These are phyloP conservation scores for Yarrowia sp. DNA, from an alignment of 805 yeast species.

Conservation along the genomic window DNA sequence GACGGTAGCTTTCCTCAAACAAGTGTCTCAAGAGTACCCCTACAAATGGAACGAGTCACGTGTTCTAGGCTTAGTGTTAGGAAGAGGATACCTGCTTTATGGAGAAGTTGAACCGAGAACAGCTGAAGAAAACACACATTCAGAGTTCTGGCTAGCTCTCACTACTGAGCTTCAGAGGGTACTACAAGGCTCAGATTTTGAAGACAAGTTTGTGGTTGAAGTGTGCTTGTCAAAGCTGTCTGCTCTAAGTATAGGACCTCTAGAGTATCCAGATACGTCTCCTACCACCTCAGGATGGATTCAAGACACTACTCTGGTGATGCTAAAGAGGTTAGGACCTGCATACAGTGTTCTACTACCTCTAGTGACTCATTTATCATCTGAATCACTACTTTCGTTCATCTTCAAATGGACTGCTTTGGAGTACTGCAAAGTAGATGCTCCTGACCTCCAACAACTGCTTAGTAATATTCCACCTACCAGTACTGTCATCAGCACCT, in stretches of 20 bases:
- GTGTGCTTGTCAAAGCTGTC: not conserved
- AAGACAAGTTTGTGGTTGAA: not conserved
- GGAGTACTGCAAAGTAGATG: not conserved
- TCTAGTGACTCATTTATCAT: not conserved
- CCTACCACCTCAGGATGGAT: not conserved
- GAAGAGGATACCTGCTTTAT: not conserved
- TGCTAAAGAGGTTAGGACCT: not conserved
- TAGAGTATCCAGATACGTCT: not conserved
- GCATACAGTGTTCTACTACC: not conserved
- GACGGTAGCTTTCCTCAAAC: not conserved
- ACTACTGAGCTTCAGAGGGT: not conserved
- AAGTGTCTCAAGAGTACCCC: not conserved
- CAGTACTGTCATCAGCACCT: not conserved
- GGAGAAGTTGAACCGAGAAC: not conserved
- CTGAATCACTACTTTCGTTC: not conserved
- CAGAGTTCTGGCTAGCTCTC: not conserved
- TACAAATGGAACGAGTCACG: not conserved
- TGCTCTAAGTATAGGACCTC: not conserved
- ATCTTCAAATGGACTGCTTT: constrained; percentile 8
- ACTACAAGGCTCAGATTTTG: not conserved
- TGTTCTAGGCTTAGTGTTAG: not conserved
- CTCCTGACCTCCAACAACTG: too few relatives aligned
- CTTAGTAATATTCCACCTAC: too few relatives aligned
- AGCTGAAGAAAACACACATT: not conserved
- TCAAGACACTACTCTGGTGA: not conserved